These are phyloP conservation scores for Phytopythium helicoides DNA, from an alignment of 352 stramenopile genomes.

Conservation along the genomic window DNA sequence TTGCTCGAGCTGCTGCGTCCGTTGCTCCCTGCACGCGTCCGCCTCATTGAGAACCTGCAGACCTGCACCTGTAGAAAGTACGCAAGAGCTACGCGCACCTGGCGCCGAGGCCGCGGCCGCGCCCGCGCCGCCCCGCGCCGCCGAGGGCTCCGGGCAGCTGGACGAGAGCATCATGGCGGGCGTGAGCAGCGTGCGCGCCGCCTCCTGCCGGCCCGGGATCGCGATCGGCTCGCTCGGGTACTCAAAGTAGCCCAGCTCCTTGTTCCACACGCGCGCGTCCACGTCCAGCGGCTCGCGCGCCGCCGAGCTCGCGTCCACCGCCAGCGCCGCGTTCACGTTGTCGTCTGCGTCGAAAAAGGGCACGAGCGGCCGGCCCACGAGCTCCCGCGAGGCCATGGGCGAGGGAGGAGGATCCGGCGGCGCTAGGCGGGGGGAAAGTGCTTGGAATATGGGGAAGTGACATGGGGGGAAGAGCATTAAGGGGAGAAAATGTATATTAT, in stretches of 20 bases:
- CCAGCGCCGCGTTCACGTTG: constrained; percentile 68
- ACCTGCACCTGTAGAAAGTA: too few species aligned
- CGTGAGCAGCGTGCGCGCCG: constrained; percentile 41
- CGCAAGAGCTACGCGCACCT: background rate
- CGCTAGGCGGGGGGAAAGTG: too few species aligned
- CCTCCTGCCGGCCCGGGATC: constrained; percentile 19
- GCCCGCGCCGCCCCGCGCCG: constrained; percentile 14
- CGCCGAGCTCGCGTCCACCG: constrained; percentile 28
- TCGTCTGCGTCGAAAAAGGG: constrained; percentile 75
- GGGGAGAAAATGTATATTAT: too few species aligned
- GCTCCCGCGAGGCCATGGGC: constrained; percentile 30
- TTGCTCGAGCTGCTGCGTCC: constrained; percentile 50
- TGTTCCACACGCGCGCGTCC: constrained; percentile 83
- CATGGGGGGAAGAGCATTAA: too few species aligned
- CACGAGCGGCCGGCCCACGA: constrained; percentile 70
- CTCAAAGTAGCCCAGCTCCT: constrained; percentile 80
- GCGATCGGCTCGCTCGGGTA: constrained; percentile 57
- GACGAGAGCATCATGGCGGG: constrained; percentile 77
- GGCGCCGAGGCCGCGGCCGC: background rate
- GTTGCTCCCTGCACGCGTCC: background rate
- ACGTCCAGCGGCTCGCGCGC: constrained; percentile 64
- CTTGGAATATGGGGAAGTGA: too few species aligned
- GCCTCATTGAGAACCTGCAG: background rate
- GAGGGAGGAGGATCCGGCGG: too few species aligned
- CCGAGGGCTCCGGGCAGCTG: constrained; percentile 40